Evolutionary conservation across 1,284 basidiomycete species (phyloP).

Genomic region (Pyrrhoderma noxium): DNA sequence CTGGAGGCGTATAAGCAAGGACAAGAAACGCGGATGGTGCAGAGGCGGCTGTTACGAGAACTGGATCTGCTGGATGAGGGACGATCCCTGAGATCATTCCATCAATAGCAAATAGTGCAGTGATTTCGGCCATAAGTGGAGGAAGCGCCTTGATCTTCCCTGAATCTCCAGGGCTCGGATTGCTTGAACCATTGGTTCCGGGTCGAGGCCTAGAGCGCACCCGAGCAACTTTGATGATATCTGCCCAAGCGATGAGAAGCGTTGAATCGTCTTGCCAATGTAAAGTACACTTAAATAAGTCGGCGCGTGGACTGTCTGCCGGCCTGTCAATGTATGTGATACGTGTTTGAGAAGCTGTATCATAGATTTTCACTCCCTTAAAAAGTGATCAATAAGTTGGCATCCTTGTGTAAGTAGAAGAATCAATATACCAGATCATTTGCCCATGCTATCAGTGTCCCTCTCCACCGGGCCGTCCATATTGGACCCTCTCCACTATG

Average conservation of each 20-base stretch:
- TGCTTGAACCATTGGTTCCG: slow-evolving; percentile 22
- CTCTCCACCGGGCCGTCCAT: slow-evolving; percentile 87
- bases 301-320: slow-evolving; percentile 76
- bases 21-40: slow-evolving; percentile 71
- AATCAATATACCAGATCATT: slow-evolving; percentile 69
- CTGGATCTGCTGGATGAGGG: slow-evolving; percentile 48
- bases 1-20: slow-evolving; percentile 74
- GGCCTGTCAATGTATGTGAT: slow-evolving; percentile 88
- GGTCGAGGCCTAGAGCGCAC: slow-evolving; percentile 57
- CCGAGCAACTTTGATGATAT: slow-evolving; percentile 87
- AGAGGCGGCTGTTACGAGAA: slow-evolving; percentile 24
- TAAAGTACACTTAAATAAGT: slow-evolving; percentile 88
- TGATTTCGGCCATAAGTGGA: slow-evolving; percentile 76
- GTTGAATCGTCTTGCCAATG: slow-evolving; percentile 90
- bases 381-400: not conserved
- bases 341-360: slow-evolving; percentile 70
- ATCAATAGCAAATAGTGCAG: slow-evolving; percentile 88
- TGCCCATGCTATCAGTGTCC: slow-evolving; percentile 90
- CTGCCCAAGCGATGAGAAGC: slow-evolving; percentile 91
- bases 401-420: not conserved
- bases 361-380: slow-evolving; percentile 92
- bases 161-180: slow-evolving; percentile 33
- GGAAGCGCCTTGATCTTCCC: slow-evolving; percentile 30
- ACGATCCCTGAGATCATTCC: slow-evolving; percentile 93
- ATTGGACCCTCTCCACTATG: slow-evolving; percentile 92